Evolutionary conservation across 169 alveolate genomes (phyloP), one percentile per base, ranked within the genome.

Genomic region (Amoebophrya sp.): DNA sequence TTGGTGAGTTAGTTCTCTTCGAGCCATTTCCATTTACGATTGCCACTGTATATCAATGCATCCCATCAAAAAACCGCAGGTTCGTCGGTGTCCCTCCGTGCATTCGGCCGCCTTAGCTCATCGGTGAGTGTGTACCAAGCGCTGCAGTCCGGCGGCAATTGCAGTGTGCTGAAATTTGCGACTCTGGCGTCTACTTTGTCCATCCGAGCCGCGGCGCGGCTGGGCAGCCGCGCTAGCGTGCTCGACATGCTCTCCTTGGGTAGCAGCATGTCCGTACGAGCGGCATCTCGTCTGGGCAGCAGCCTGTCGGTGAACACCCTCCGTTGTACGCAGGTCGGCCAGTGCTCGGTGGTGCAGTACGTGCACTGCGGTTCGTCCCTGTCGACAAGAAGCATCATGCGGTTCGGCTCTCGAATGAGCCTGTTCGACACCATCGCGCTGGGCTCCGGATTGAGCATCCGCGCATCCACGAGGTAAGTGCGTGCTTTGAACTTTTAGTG

Each of bases 331-430:
- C n/a, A n/a, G n/a, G n/a, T n/a, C n/a, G n/a, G n/a, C n/a, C n/a
- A n/a, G n/a, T n/a, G n/a, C 32, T 88, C 53, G 90, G 90, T n/a
- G n/a, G 40, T 88, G 90, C 40, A 35, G 40, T 88, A 2, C 29
- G 32, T 88, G 47, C 90, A n/a, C 23, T 88, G 14, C 40, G 90
- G 90, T 32, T 14, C 90, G 35, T n/a, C 12, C 32, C 54, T 14
- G 40, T 35, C 54, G n/a, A 29, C 29, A 39, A 7, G 66, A 7
- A 47, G 66, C 18, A 12, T 47, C 66, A 18, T 18, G 66, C 66
- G 66, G 7, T 7, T 18, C 66, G 66, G 66, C 66, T 12, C 29
- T 47, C 7, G 66, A 12, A 12, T 7, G 29, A 47, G 66, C 18
- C 7, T 47, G 7, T 18, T 47, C 66, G 66, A 18, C 66, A 7